Conservation (phyloP, 129 eudicot genomes). For the Pseudognaphalium luteoalbum region DNA sequence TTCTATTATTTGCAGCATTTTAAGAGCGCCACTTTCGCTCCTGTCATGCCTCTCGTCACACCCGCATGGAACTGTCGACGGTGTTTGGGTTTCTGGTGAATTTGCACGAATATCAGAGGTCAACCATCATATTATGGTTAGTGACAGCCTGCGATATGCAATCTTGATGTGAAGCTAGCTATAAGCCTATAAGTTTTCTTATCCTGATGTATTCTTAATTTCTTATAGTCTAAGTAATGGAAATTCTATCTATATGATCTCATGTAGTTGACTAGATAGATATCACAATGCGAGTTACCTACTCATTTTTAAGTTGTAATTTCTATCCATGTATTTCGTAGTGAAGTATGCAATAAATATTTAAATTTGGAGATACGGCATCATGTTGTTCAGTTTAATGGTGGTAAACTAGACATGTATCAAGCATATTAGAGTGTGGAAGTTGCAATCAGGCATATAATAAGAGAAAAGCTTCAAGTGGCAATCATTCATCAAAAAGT, state of each 20-base stretch:
- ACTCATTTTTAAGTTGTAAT: not conserved
- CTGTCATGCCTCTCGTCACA: constrained; percentile 54
- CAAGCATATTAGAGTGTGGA: constrained; percentile 27
- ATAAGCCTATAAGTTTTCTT: constrained; percentile 15
- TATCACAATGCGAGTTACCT: constrained; percentile 25
- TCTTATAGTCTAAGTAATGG: not conserved
- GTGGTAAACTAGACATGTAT: constrained; percentile 9
- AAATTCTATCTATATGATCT: constrained; percentile 19
- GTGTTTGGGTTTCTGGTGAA: constrained; percentile 60
- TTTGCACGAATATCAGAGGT: constrained; percentile 46
- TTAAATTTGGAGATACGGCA: constrained; percentile 8
- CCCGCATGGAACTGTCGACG: constrained; percentile 47
- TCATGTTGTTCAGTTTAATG: constrained; percentile 27
- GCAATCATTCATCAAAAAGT: constrained; percentile 41
- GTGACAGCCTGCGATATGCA: constrained; percentile 75
- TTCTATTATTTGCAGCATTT: constrained; percentile 42
- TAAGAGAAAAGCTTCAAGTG: constrained; percentile 31
- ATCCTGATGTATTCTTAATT: constrained; percentile 25
- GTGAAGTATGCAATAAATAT: constrained; percentile 19
- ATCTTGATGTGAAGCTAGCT: constrained; percentile 53
- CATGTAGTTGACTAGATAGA: constrained; percentile 33
- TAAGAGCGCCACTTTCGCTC: constrained; percentile 51
- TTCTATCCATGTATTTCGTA: constrained; percentile 11
- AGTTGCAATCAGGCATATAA: constrained; percentile 39
- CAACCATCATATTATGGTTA: constrained; percentile 62